phyloP scores from a whole-genome alignment of 805 yeast genomes.

The Metschnikowia arizonensis region DNA sequence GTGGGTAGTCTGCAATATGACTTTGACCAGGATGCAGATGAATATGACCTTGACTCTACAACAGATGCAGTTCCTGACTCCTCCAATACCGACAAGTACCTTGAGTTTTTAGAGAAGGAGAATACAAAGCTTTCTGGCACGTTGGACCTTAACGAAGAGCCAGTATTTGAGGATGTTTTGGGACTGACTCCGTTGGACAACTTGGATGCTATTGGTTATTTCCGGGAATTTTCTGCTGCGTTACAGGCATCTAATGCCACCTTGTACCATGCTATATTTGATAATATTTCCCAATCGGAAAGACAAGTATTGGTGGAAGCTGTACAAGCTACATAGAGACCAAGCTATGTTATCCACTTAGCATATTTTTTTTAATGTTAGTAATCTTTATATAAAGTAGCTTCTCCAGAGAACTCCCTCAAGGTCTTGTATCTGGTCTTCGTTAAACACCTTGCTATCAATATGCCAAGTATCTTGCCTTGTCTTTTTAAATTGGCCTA shows the following conservation, averaged over 20 bases:
- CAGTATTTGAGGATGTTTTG: constrained; percentile 23
- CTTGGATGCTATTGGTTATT: constrained; percentile 15
- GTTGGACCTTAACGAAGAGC: constrained; percentile 22
- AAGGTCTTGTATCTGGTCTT: constrained; percentile 78
- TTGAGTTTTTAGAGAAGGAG: constrained; percentile 46
- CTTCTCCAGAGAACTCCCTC: constrained; percentile 95
- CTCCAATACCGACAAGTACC: constrained; percentile 39
- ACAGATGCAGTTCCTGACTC: constrained; percentile 24
- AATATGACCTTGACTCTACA: constrained; percentile 20
- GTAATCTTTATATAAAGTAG: constrained; percentile 74
- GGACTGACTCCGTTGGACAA: constrained; percentile 21
- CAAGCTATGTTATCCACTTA: too few species aligned
- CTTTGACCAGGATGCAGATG: constrained; percentile 12
- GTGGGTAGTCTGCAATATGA: constrained; percentile 7
- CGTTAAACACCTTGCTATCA: constrained; percentile 69
- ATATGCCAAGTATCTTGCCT: constrained; percentile 96
- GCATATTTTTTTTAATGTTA: too few species aligned
- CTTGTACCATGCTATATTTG: constrained; percentile 14
- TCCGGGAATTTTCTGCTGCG: constrained; percentile 14
- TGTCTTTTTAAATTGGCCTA: constrained; percentile 83
- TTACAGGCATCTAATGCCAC: constrained; percentile 14
- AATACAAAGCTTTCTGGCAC: constrained; percentile 34
- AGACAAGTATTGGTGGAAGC: constrained; percentile 11
- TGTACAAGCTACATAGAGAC: too few species aligned
- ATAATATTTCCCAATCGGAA: constrained; percentile 13